Percentiles rank a stretch among this genome's conserved stretches.
These are phyloP conservation scores for Leptosphaerulina australis DNA, from an alignment of 2,329 filamentous ascomycete genomes.

Conservation along the genomic window DNA sequence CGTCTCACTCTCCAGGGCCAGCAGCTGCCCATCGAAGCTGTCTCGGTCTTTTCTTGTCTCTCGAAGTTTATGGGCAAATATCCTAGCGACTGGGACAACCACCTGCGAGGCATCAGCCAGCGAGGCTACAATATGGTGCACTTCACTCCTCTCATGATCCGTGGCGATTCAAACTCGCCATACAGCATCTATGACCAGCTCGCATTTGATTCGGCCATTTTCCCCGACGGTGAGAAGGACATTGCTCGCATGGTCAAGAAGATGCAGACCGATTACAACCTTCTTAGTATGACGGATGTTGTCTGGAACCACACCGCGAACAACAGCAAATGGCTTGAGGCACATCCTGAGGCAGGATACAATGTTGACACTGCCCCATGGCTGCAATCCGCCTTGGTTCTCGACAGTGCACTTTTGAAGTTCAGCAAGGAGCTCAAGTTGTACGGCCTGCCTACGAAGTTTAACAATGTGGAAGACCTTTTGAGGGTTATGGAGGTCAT, in stretches of 20 bases:
- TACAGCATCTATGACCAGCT: conserved; percentile 97
- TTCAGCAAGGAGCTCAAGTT: conserved; percentile 67
- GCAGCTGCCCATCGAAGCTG: conserved; percentile 79
- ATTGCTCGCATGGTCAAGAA: conserved; percentile 75
- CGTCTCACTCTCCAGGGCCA: conserved; percentile 74
- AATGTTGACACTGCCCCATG: conserved; percentile 87
- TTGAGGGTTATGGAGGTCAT: conserved; percentile 81
- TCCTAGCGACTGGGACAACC: conserved; percentile 86
- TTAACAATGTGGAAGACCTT: conserved; percentile 74
- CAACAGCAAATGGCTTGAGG: conserved; percentile 91
- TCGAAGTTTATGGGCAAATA: conserved; percentile 99
- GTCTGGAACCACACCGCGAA: conserved; percentile 98
- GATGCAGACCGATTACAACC: conserved; percentile 82
- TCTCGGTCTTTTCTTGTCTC: conserved; percentile 91
- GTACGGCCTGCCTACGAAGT: conserved; percentile 75
- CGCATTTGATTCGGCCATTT: conserved; percentile 79
- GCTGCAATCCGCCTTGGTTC: conserved; percentile 69
- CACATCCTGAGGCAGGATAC: conserved; percentile 95
- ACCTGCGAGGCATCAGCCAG: conserved; percentile 84
- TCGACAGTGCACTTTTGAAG: conserved; percentile 75
- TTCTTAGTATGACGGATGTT: conserved; percentile 91
- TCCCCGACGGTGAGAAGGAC: conserved; percentile 84
- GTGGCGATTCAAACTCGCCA: conserved; percentile 90
- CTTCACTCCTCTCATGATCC: conserved; percentile 90
- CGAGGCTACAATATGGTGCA: conserved; percentile 99